These are phyloP conservation scores for Neltuma alba DNA, from an alignment of 306 rosid species.

Conservation along the genomic window DNA sequence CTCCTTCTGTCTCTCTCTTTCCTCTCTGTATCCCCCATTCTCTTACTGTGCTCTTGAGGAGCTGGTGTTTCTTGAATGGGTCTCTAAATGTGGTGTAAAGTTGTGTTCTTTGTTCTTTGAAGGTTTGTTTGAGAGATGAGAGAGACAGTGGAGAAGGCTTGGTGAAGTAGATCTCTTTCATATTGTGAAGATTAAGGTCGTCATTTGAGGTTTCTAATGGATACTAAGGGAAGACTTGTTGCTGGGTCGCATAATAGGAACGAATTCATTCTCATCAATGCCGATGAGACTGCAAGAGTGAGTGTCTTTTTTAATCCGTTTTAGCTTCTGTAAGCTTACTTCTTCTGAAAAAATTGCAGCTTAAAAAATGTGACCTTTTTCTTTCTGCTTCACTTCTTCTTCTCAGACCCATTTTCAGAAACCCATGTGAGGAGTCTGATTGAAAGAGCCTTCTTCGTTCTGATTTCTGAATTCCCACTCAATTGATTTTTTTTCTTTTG, in stretches of 20 bases:
- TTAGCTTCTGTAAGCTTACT: not conserved
- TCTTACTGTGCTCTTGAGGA: not conserved
- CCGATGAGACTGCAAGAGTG: conserved; percentile 76
- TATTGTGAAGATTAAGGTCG: conserved; percentile 37
- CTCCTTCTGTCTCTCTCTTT: not conserved
- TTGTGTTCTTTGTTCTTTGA: conserved; percentile 26
- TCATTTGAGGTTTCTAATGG: conserved; percentile 47
- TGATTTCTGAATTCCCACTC: not conserved
- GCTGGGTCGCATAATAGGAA: conserved; percentile 86
- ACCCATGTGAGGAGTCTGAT: conserved; percentile 23
- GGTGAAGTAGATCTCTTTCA: conserved; percentile 37
- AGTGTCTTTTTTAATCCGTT: conserved; percentile 30
- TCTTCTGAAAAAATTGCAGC: conserved; percentile 29
- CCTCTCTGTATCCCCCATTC: not conserved
- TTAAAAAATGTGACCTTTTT: conserved; percentile 1
- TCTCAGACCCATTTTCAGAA: not conserved
- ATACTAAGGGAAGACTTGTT: conserved; percentile 65
- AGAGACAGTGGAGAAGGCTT: conserved; percentile 25
- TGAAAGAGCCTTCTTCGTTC: not conserved
- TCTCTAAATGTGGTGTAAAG: conserved; percentile 27
- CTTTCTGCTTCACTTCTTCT: conserved; percentile 5
- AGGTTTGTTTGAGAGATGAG: conserved; percentile 20
- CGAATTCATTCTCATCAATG: conserved; percentile 82
- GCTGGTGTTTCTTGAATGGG: not conserved
- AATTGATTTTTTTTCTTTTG: not conserved